Percentiles rank a stretch among this genome's conserved stretches.
Conservation (phyloP, 805 yeast genomes). For the Candida pini region DNA sequence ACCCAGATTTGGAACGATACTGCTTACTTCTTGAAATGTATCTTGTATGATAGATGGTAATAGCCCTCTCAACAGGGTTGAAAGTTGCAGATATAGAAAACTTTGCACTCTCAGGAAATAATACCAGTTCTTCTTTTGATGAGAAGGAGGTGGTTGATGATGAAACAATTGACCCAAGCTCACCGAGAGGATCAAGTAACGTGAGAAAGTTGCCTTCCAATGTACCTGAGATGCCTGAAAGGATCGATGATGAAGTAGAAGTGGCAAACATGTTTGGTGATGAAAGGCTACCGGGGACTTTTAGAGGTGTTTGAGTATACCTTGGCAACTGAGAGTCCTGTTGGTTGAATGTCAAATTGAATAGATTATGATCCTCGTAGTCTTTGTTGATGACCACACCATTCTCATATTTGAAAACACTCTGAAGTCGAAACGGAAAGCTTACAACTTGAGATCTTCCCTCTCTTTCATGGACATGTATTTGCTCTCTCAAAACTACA, state of each 20-base stretch:
- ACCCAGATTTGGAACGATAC: conserved; percentile 12
- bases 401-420: conserved; percentile 57
- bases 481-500: conserved; percentile 54
- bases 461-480: conserved; percentile 53
- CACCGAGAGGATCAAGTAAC: conserved; percentile 67
- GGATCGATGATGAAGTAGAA: conserved; percentile 4
- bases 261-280: conserved; percentile 9
- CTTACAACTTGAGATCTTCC: conserved; percentile 57
- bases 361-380: too few relatives aligned
- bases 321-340: conserved; percentile 6
- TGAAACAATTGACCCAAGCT: conserved; percentile 65
- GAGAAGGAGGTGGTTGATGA: conserved; percentile 65
- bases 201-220: conserved; percentile 47
- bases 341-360: too few relatives aligned
- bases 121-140: conserved; percentile 47
- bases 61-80: conserved; percentile 37
- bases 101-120: conserved; percentile 42
- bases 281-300: too few relatives aligned
- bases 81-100: conserved; percentile 52
- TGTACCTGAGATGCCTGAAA: too few relatives aligned
- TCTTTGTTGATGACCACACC: conserved; percentile 48
- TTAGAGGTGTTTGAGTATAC: too few relatives aligned
- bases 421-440: conserved; percentile 61
- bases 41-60: conserved; percentile 54
- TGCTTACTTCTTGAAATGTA: conserved; percentile 26